A percentile compares a stretch with the other conserved stretches of the same genome.
Evolutionary conservation across 371 early-diverging fungal species (phyloP).

Genomic region (Capillidium heterosporum): DNA sequence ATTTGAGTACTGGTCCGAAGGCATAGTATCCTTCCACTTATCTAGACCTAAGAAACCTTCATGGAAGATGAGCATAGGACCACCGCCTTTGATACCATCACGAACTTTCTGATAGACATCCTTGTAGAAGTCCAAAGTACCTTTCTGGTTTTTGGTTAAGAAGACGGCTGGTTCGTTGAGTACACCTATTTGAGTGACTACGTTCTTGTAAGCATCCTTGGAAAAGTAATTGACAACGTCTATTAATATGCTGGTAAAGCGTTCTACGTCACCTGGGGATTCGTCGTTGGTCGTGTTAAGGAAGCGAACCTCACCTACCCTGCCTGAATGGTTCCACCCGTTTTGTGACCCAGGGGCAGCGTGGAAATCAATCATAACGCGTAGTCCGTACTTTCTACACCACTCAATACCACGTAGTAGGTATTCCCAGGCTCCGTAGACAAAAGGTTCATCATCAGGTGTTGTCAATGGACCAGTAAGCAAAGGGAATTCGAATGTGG

Average conservation of each 20-base stretch:
- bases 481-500: conserved; percentile 25
- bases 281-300: conserved; percentile 8
- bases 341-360: conserved; percentile 53
- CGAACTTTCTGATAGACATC: conserved; percentile 6
- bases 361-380: conserved; percentile 37
- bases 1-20: conserved; percentile 8
- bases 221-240: conserved; percentile 9
- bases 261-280: conserved; percentile 5
- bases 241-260: conserved; percentile 9
- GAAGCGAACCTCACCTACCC: not conserved
- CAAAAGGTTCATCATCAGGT: conserved; percentile 23
- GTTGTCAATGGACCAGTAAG: conserved; percentile 21
- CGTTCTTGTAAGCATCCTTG: conserved; percentile 21
- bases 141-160: conserved; percentile 4
- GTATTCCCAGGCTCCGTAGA: conserved; percentile 18
- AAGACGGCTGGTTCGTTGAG: conserved; percentile 12
- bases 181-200: conserved; percentile 25
- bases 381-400: conserved; percentile 25
- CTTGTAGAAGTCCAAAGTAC: conserved; percentile 11
- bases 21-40: conserved; percentile 14
- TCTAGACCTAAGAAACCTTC: conserved; percentile 16
- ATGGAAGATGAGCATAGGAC: conserved; percentile 12
- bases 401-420: conserved; percentile 23
- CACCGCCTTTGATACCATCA: not conserved
- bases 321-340: conserved; percentile 25